Evolutionary conservation across 208 protist genomes (phyloP), one percentile per base, ranked within the genome.

Genomic region (Histomonas meleagridis): DNA sequence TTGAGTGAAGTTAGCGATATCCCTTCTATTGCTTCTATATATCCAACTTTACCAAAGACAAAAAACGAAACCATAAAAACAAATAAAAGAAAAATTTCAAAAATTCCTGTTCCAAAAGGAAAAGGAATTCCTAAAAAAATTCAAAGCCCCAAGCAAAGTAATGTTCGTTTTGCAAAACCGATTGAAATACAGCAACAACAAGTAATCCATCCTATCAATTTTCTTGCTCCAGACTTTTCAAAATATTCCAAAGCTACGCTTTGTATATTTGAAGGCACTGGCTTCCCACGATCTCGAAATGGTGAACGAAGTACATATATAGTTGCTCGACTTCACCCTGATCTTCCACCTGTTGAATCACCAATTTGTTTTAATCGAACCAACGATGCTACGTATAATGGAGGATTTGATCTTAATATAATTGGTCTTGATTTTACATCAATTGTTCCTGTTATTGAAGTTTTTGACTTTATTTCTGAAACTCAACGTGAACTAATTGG

Each of bases 231-330:
- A n/a, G 76, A 86, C 55, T 86, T 55, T 26, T 86, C 76, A 2
- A 16, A 86, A 26, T 86, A 51, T 86, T 43, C 43, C 5, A 12
- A 55, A 38, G 76, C 76, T 53, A 46, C 18, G n/a, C 7, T 86
- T 10, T 86, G 76, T 55, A 55, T 86, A 10, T 86, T 51, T 28
- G 46, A 55, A 55, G 76, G 76, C 26, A 55, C 28, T 16, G 76
- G 55, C 26, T 86, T 86, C 26, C 76, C 76, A 55, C 40, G 76
- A 32, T 28, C 76, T 9, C 23, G 76, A 55, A 43, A 86, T 51
- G 76, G 76, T 38, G 76, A 86, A 55, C 43, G 76, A 55, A 86
- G 76, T 21, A 86, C 76, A 26, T 86, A 86, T 86, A 46, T 86
- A 0, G 28, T 86, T 55, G 46, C 55, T 14, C 40, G 35, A 16